These are phyloP conservation scores for Gelatoporia subvermispora DNA, from an alignment of 768 basidiomycete genomes.

Conservation along the genomic window DNA sequence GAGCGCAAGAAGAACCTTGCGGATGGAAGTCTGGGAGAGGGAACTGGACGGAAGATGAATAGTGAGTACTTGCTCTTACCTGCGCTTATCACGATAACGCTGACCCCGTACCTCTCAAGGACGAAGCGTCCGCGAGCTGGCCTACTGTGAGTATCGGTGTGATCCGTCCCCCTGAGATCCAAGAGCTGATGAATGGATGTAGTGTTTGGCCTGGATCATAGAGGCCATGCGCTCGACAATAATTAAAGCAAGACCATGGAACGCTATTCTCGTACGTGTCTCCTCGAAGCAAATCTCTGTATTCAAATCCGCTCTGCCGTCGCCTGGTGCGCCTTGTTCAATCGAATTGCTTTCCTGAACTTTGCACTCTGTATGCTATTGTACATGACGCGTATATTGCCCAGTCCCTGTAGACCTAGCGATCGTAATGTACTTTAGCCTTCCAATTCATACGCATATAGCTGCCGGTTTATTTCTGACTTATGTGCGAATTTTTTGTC, in stretches of 20 bases:
- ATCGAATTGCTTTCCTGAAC: too few relatives aligned
- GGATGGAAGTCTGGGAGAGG: constrained; percentile 60
- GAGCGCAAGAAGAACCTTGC: constrained; percentile 58
- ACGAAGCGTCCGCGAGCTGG: constrained; percentile 47
- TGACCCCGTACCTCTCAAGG: constrained; percentile 19
- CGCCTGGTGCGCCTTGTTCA: too few relatives aligned
- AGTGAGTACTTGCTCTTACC: constrained; percentile 30
- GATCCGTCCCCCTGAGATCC: not conserved
- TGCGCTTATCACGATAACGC: not conserved
- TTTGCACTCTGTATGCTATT: too few relatives aligned
- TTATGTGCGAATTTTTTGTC: too few relatives aligned
- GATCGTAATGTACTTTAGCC: too few relatives aligned
- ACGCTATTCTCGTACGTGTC: not conserved
- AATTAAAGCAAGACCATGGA: not conserved
- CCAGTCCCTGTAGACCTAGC: too few relatives aligned
- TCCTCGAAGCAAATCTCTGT: too few relatives aligned
- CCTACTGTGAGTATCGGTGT: constrained; percentile 25
- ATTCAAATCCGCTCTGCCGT: too few relatives aligned
- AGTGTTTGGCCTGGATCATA: constrained; percentile 25
- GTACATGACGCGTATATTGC: too few relatives aligned
- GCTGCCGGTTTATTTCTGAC: too few relatives aligned
- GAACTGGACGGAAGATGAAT: constrained; percentile 52
- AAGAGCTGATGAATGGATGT: not conserved
- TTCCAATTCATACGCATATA: too few relatives aligned
- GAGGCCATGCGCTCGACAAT: constrained; percentile 9